Base-by-base conservation (phyloP, 495 filamentous ascomycete genomes). In the Pseudoneurospora amorphoporcata region DNA sequence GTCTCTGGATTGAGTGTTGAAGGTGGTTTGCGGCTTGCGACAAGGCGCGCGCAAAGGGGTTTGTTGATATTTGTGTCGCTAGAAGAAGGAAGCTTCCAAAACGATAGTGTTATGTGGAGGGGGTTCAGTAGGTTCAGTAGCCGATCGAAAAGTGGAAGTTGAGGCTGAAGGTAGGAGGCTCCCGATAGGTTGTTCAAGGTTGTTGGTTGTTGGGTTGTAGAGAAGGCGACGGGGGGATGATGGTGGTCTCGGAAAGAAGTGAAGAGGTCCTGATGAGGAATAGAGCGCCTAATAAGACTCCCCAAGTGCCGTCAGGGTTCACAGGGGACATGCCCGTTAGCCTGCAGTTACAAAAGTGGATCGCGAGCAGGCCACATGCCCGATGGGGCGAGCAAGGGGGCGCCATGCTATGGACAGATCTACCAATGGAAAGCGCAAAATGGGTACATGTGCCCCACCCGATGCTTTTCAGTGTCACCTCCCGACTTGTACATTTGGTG, bases 241-340 rank as follows among this genome's bases (percentile, higher is more conserved):
- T 61, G 69, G 72, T 45, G 71, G 69, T 37, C 71, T 71, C 69
- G 39, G 73, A 71, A 41, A 43, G 73, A 69, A 71, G 70, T 65
- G 17, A 70, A 39, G 37, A 40, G 58, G 61, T 37, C 39, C 37
- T 43, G 35, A 70, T 74, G 74, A 73, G 77, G 76, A 75, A 77
- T 76, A 80, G 80, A 78, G 78, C 78, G 78, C 79, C 75, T 77
- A 80, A 80, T 81, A 80, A 81, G 79, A 78, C 35, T 39, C 38
- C 42, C 69, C 38, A 69, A 69, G 47, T 65, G 38, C 58, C 65
- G 39, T 61, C 43, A 73, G 53, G 53, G 53, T 65, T 72, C 70
- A 61, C 78, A 79, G 71, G 79, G 78, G 71, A 35, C n/a, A 68
- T 71, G 32, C 23, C 37, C 68, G 39, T 8, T 29, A 71, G 68